Conservation (phyloP, 108 stramenopile genomes). For the Cyclostephanos invisitatus region DNA sequence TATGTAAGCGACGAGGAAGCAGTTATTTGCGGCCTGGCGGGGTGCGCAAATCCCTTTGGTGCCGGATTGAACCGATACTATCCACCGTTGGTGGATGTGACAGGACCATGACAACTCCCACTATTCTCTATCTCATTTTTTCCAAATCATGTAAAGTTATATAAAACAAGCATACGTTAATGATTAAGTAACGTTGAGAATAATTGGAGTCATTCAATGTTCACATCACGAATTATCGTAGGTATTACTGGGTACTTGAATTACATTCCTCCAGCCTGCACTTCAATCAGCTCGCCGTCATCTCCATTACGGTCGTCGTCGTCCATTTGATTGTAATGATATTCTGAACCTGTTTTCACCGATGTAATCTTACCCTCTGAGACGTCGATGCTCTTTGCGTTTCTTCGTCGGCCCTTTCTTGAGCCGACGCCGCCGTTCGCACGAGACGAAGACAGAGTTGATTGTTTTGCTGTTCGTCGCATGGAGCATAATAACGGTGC, state of each 20-base stretch:
- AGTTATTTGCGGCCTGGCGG: constrained; percentile 28
- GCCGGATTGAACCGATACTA: constrained; percentile 45
- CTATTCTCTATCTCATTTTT: not conserved
- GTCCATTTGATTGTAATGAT: too few species aligned
- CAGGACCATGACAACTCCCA: constrained; percentile 15
- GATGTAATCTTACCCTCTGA: too few species aligned
- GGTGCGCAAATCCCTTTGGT: constrained; percentile 36
- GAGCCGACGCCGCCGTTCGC: too few species aligned
- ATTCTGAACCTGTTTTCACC: too few species aligned
- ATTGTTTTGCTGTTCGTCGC: too few species aligned
- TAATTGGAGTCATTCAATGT: not conserved
- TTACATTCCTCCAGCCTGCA: too few species aligned
- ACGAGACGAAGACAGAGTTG: too few species aligned
- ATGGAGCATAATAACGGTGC: too few species aligned
- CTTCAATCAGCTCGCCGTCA: too few species aligned
- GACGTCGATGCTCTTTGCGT: too few species aligned
- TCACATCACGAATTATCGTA: not conserved
- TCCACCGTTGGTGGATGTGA: constrained; percentile 40
- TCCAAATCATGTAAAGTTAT: not conserved
- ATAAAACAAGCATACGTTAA: not conserved
- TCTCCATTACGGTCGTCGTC: too few species aligned
- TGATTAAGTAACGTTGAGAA: not conserved
- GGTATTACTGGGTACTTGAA: not conserved
- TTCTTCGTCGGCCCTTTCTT: too few species aligned
- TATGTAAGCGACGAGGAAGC: constrained; percentile 47